Percentiles rank a stretch among this genome's conserved stretches.
Conservation (phyloP, 2,329 filamentous ascomycete genomes). For the Cladophialophora immunda region DNA sequence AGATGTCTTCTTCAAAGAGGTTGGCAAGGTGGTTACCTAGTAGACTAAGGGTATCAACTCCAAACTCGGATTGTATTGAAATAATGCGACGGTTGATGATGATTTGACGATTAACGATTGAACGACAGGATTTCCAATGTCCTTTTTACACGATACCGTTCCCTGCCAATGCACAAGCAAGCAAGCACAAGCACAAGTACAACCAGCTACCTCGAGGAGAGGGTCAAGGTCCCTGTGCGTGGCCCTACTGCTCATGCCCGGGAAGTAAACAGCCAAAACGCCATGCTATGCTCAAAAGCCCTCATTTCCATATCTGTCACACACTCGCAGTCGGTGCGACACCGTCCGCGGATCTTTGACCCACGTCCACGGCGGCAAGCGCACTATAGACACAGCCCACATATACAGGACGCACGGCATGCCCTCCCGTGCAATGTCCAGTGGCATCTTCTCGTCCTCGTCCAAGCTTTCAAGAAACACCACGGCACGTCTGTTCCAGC, state of each 20-base stretch:
- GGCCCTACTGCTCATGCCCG: conserved; percentile 3
- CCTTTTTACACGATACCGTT: not conserved
- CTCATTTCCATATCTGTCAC: conserved; percentile 7
- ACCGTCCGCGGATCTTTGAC: not conserved
- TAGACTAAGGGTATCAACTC: conserved; percentile 4
- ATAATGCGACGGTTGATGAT: not conserved
- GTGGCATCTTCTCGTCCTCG: not conserved
- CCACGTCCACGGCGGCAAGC: not conserved
- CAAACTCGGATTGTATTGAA: conserved; percentile 45
- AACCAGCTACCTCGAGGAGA: conserved; percentile 9
- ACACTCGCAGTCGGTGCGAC: not conserved
- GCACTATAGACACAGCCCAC: conserved; percentile 5
- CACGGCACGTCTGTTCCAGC: not conserved
- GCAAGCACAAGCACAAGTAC: conserved; percentile 15
- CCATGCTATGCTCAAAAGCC: conserved; percentile 36
- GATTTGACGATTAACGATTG: not conserved
- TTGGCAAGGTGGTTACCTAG: too few relatives aligned
- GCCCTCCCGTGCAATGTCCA: not conserved
- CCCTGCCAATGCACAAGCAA: not conserved
- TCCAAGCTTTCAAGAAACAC: not conserved
- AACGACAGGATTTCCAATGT: not conserved
- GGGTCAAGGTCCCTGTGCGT: not conserved
- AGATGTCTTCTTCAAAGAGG: too few relatives aligned
- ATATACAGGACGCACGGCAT: conserved; percentile 13
- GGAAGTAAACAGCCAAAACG: conserved; percentile 26